Base-by-base conservation (phyloP, 1,284 basidiomycete genomes). In the Anthracocystis panici-leucophaei region DNA sequence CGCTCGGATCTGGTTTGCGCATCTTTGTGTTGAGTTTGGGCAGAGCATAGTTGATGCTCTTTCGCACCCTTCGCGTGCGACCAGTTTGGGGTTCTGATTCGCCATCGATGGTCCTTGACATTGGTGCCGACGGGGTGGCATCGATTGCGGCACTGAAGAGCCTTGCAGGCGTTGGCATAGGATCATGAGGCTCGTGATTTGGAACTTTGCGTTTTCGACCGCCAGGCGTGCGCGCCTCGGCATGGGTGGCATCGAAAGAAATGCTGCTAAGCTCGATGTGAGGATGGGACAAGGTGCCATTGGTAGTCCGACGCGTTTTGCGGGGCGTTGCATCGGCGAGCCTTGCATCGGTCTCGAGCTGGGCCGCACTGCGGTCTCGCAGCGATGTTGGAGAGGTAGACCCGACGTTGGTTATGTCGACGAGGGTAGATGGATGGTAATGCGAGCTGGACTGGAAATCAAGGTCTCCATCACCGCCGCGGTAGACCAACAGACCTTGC, bases 21-120 rank as follows among this genome's bases (percentile, higher is more conserved):
- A 84, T 84, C 78, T 84, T 84, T 41, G 83, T 85, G 62, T 85
- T 85, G 52, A 85, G 78, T 50, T 85, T 85, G 3, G 83, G 83
- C 27, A 85, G 55, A 2, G 82, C 79, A 46, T 85, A 85, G 57
- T 85, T 85, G 66, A 85, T 67, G 60, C 79, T 82, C 57, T 79
- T 80, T 45, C 82, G 80, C 27, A 76, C 55, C 21, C 82, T 73
- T 14, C 79, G 51, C 1, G 73, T 57, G 8, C 74, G 65, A 1
- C 66, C 72, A 5, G 72, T 69, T 23, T 66, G 62, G 4, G 63
- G 52, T 4, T 65, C 65, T 14, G n/a, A 5, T 2, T 67, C 66
- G 11, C 23, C 41, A 9, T 68, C 57, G 8, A 18, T 48, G 1
- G 25, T 1, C 3, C 48, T 49, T 6, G 33, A 8, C 14, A 31